Percentiles rank a stretch among this genome's conserved stretches.
These are phyloP conservation scores for Castanospermum australe DNA, from an alignment of 306 rosid genomes.

Conservation along the genomic window DNA sequence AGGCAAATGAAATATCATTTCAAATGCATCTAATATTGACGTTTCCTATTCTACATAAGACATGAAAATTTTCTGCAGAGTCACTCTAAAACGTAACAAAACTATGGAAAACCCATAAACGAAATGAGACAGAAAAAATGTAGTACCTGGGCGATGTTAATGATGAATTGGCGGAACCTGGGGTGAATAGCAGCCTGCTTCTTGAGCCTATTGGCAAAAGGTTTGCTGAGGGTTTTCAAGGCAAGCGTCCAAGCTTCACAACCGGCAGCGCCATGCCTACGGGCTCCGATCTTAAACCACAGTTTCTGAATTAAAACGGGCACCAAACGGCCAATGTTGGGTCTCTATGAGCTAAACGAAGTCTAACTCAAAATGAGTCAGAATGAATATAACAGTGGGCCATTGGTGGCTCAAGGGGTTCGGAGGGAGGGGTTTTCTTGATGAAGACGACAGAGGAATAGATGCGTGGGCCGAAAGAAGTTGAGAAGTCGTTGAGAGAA, in stretches of 20 bases:
- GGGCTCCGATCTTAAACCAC: constrained; percentile 13
- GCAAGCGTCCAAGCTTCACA: constrained; percentile 76
- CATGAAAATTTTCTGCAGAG: neutral
- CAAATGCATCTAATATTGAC: neutral
- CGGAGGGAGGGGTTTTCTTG: constrained; percentile 39
- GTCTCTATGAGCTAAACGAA: neutral
- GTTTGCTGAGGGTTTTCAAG: constrained; percentile 86
- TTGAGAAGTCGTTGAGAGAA: neutral
- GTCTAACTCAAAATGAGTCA: neutral
- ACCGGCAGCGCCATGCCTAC: constrained; percentile 64
- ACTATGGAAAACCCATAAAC: neutral
- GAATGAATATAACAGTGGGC: neutral
- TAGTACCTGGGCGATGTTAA: constrained; percentile 71
- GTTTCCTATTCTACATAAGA: neutral
- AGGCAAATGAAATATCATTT: neutral
- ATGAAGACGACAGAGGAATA: constrained; percentile 34
- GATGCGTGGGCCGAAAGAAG: neutral
- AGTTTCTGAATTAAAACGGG: neutral
- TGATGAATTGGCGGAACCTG: constrained; percentile 69
- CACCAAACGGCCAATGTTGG: neutral
- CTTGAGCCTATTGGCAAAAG: constrained; percentile 75
- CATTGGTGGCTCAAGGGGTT: constrained; percentile 20
- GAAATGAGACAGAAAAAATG: neutral
- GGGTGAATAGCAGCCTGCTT: constrained; percentile 74
- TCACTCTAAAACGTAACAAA: neutral